Base-by-base conservation (phyloP, 495 filamentous ascomycete species). In the Penicillium coffeae region DNA sequence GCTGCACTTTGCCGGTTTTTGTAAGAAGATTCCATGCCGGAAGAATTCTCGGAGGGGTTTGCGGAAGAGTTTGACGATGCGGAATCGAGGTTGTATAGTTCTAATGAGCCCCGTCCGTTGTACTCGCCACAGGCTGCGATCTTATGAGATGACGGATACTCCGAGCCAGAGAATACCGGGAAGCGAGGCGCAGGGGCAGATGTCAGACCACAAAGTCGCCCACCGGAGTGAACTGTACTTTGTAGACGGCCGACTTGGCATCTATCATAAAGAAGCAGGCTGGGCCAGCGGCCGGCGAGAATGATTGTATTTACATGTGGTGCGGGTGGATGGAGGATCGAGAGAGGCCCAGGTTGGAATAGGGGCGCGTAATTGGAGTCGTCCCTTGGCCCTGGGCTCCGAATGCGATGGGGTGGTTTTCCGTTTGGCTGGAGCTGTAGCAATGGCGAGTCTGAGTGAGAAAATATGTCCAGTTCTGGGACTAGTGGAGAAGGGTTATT, bases 91-190 rank as follows among this genome's bases (percentile, higher is more conserved):
- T 81, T 81, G 64, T 95, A 95, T n/a, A 95, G 69, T 59, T 97
- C 92, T 8, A 97, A 73, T 0, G 88, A 90, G 5, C 92, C 92
- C 59, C 91, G 86, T 15, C 88, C 89, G 49, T 94, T 94, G 68
- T 97, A 97, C 62, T 95, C 90, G n/a, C 90, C 92, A 48, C 86
- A 88, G 14, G 90, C 90, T 27, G 92, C 80, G 34, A 97, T 68
- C 4, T 81, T 86, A 43, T 81, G 73, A 9, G 77, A 75, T 2
- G 78, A 75, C 8, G 69, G 70, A 6, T 46, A 82, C 39, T 27
- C 77, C 66, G 49, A 80, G 60, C 65, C 73, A 60, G 58, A 76
- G 74, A 63, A 67, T 16, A 71, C 58, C 14, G 72, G 69, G 38
- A 74, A 74, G 15, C 56, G 64, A 2, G 86, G 84, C 60, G 79